These are phyloP conservation scores for Apiospora pterosperma DNA, from an alignment of 2,329 filamentous ascomycete genomes.

Conservation along the genomic window DNA sequence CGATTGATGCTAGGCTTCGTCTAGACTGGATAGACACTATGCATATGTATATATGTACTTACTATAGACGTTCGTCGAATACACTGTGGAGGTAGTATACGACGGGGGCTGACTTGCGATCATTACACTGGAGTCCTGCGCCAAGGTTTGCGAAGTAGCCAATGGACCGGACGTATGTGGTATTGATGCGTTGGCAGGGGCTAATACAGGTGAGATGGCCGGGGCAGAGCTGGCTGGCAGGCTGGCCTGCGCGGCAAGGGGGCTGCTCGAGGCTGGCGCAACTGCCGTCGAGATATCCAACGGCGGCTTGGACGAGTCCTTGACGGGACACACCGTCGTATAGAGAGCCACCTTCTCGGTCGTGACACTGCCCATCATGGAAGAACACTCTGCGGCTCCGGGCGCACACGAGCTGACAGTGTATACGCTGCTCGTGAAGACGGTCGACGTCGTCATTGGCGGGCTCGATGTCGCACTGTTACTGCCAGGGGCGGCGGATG, in stretches of 20 bases:
- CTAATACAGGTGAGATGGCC: neutral
- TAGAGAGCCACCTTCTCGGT: slow-evolving; percentile 22
- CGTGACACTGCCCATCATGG: slow-evolving; percentile 13
- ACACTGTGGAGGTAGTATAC: slow-evolving; percentile 27
- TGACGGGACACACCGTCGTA: slow-evolving; percentile 24
- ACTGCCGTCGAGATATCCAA: slow-evolving; percentile 4
- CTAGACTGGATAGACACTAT: neutral
- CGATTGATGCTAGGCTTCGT: no score
- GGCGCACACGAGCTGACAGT: slow-evolving; percentile 20
- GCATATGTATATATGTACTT: neutral
- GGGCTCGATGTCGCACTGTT: slow-evolving; percentile 6
- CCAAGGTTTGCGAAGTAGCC: neutral
- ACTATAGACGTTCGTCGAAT: slow-evolving; percentile 24
- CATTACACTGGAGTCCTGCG: neutral
- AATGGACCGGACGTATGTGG: neutral
- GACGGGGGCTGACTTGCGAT: slow-evolving; percentile 5
- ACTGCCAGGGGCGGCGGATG: slow-evolving; percentile 11
- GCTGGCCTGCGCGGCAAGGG: slow-evolving; percentile 1
- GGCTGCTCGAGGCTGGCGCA: slow-evolving; percentile 4
- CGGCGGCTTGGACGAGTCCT: slow-evolving; percentile 17
- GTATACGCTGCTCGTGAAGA: slow-evolving; percentile 16
- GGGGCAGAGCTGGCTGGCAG: neutral
- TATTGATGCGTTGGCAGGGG: neutral
- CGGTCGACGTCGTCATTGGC: slow-evolving; percentile 18
- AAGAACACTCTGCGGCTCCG: slow-evolving; percentile 15